Conservation (phyloP, 768 basidiomycete species). For the Kwoniella newhampshirensis region DNA sequence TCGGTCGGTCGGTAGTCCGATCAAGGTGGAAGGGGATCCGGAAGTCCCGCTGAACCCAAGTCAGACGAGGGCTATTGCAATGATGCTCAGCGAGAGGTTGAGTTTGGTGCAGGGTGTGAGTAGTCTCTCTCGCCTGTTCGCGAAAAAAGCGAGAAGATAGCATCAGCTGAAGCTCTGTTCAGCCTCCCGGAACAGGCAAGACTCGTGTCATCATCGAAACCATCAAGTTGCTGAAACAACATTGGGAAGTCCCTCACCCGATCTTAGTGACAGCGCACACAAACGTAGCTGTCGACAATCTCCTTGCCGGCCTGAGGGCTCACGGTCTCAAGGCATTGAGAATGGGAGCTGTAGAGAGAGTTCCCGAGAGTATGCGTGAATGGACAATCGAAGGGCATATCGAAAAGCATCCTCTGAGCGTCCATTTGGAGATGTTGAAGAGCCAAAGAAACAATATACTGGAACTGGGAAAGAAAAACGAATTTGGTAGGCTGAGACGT, state of each 20-base stretch:
- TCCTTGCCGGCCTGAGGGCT: conserved; percentile 69
- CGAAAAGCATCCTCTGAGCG: conserved; percentile 59
- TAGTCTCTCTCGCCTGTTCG: conserved; percentile 15
- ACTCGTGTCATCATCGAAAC: conserved; percentile 88
- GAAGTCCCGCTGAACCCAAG: conserved; percentile 67
- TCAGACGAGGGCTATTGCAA: conserved; percentile 78
- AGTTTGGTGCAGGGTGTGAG: conserved; percentile 84
- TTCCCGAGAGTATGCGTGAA: conserved; percentile 61
- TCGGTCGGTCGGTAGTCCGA: conserved; percentile 56
- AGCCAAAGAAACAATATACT: conserved; percentile 11
- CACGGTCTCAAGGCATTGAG: conserved; percentile 70
- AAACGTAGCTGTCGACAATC: conserved; percentile 87
- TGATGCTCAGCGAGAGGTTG: conserved; percentile 76
- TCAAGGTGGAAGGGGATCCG: conserved; percentile 77
- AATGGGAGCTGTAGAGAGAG: conserved; percentile 65
- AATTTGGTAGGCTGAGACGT: background rate
- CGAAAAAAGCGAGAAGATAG: too few relatives aligned
- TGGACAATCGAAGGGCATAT: conserved; percentile 68
- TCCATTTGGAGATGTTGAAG: conserved; percentile 5
- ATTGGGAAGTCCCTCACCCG: conserved; percentile 79
- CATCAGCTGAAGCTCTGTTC: background rate
- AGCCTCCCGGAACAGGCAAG: conserved; percentile 66
- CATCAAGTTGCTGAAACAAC: conserved; percentile 72
- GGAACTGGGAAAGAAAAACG: conserved; percentile 4
- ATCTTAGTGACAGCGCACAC: conserved; percentile 92